Percentiles rank a stretch among this genome's conserved stretches.
phyloP scores from a whole-genome alignment of 495 filamentous ascomycete species.

The Penicillium waksmanii region DNA sequence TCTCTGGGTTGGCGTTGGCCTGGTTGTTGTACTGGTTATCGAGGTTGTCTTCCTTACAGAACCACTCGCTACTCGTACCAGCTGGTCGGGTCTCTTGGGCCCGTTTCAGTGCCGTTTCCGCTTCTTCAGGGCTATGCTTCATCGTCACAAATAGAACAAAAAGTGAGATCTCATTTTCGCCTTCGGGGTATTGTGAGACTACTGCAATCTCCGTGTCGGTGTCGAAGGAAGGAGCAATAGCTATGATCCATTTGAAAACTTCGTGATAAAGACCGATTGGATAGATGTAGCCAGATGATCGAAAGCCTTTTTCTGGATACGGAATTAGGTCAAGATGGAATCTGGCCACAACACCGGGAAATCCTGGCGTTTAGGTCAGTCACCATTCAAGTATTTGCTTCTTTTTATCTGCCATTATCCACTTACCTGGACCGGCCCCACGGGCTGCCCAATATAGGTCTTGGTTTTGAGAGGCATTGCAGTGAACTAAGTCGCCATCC shows the following conservation, averaged over 20 bases:
- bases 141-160: slow-evolving; percentile 49
- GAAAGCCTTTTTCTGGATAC: slow-evolving; percentile 32
- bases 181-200: slow-evolving; percentile 36
- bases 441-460: slow-evolving; percentile 56
- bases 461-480: slow-evolving; percentile 42
- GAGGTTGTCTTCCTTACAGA: slow-evolving; percentile 44
- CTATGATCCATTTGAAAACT: slow-evolving; percentile 47
- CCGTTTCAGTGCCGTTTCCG: slow-evolving; percentile 32
- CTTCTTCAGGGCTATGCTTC: slow-evolving; percentile 36
- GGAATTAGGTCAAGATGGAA: slow-evolving; percentile 48
- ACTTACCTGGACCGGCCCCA: slow-evolving; percentile 50
- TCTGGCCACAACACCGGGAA: slow-evolving; percentile 52
- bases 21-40: slow-evolving; percentile 45
- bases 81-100: slow-evolving; percentile 41
- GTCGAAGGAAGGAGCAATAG: slow-evolving; percentile 41
- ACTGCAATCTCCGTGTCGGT: slow-evolving; percentile 47
- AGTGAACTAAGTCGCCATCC: slow-evolving; percentile 36
- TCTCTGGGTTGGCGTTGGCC: slow-evolving; percentile 40
- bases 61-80: slow-evolving; percentile 32
- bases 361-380: slow-evolving; percentile 27
- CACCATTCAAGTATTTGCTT: neutral
- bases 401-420: neutral
- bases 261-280: slow-evolving; percentile 41
- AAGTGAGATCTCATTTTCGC: slow-evolving; percentile 30
- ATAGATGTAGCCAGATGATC: slow-evolving; percentile 49